Base-by-base conservation (phyloP, 176 grass and related monocot species). In the Themeda triandra region DNA sequence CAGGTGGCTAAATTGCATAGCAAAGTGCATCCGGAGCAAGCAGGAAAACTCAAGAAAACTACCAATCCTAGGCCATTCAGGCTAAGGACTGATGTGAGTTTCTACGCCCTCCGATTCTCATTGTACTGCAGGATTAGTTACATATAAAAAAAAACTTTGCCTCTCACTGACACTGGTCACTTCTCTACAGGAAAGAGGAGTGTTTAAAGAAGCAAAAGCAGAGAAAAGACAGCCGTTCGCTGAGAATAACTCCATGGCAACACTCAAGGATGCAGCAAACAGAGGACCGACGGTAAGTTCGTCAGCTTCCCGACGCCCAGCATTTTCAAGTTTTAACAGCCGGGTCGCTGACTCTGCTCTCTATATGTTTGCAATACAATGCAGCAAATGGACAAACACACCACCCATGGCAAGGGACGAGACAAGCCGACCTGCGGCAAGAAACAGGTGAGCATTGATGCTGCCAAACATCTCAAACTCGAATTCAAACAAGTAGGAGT, bases 11-110 rank as follows among this genome's bases (percentile, higher is more conserved):
- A 87, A 77, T 12, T 83, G 69, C 53, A 85, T 53, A 86, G 13
- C 71, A 99, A 92, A 63, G 58, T 83, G 27, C 66, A 73, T 64
- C 13, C 5, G 11, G 89, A 91, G 17, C 82, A 91, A 74, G 76
- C 30, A 60, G 88, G 73, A 58, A 98, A 90, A 82, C 77, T 88
- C 33, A 95, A 82, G 84, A 97, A 86, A 79, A 94, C 92, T 65
- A 97, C 96, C 10, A 92, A 94, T 58, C 96, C 92, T 14, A 94
- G 79, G 81, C 96, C 96, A 85, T 99, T 99, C 71, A 86, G 91
- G 71, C 75, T 99, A 13, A 92, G 96, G 88, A 95, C 93, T 31
- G 96, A 91, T 66, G 96, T 99, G 83, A 91, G 96, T 89, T 24
- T 63, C 13, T 39, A 27, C 70, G 41, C 58, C 37, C 11, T 29